phyloP scores from a whole-genome alignment of 2,329 filamentous ascomycete species.

The Orbilia javanica region DNA sequence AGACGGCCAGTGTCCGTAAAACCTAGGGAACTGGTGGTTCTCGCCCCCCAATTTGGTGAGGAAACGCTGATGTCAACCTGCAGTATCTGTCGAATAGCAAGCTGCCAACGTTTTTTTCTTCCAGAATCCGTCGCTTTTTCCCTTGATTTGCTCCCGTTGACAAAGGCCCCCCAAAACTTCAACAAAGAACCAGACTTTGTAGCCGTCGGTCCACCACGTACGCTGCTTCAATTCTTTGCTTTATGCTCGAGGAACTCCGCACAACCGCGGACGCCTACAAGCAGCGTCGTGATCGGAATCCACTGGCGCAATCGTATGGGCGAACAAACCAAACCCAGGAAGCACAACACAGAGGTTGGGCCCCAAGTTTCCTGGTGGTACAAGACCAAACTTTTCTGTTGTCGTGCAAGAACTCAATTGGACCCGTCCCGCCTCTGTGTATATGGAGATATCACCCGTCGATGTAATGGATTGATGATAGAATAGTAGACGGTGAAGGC shows the following conservation, averaged over 20 bases:
- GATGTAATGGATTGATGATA: constrained; percentile 2
- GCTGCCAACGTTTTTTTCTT: constrained; percentile 50
- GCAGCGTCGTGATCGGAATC: constrained; percentile 38
- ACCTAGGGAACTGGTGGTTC: constrained; percentile 25
- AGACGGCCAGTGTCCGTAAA: constrained; percentile 30
- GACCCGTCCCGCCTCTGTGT: constrained; percentile 19
- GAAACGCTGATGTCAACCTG: constrained; percentile 54
- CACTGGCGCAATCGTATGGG: constrained; percentile 20
- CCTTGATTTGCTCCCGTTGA: constrained; percentile 30
- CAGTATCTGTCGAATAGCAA: constrained; percentile 54
- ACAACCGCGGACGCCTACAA: constrained; percentile 32
- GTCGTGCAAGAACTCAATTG: constrained; percentile 51
- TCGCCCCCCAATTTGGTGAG: constrained; percentile 22
- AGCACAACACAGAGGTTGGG: constrained; percentile 41
- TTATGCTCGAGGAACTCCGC: constrained; percentile 43
- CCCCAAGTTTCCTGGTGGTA: constrained; percentile 35
- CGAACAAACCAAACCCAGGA: constrained; percentile 19
- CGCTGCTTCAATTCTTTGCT: constrained; percentile 14
- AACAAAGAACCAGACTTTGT: constrained; percentile 46
- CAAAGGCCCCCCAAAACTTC: constrained; percentile 34
- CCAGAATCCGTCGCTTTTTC: constrained; percentile 22
- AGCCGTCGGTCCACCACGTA: constrained; percentile 34
- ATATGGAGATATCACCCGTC: constrained; percentile 20
- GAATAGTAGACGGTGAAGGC: constrained; percentile 12
- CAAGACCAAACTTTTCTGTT: constrained; percentile 43